phyloP scores from a whole-genome alignment of 2,329 filamentous ascomycete genomes.

The Pseudogymnoascus sp. region DNA sequence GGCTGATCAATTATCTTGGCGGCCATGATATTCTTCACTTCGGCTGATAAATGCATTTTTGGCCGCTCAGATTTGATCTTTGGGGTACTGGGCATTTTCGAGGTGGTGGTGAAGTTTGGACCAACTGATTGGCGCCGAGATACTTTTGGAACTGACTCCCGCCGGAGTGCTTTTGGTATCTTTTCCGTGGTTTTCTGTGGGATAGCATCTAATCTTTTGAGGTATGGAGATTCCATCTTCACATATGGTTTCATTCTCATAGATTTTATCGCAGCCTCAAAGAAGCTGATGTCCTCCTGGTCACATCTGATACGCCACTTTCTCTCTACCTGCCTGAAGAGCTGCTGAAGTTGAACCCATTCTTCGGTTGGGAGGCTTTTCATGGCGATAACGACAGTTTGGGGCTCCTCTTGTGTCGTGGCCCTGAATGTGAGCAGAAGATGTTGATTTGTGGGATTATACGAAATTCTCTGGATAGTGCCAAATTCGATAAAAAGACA shows the following conservation, averaged over 20 bases:
- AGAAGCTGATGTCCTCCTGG: neutral
- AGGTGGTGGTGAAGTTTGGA: neutral
- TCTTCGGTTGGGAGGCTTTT: neutral
- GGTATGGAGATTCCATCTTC: neutral
- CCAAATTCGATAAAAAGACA: neutral
- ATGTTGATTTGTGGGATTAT: neutral
- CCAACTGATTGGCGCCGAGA: neutral
- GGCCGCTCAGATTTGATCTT: neutral
- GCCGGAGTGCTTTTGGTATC: neutral
- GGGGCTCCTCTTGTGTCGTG: neutral
- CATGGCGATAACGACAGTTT: neutral
- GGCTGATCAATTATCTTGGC: neutral
- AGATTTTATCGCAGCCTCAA: neutral
- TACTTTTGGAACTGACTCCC: neutral
- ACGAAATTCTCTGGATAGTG: neutral
- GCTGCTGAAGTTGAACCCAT: neutral
- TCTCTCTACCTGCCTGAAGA: neutral
- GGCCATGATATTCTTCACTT: neutral
- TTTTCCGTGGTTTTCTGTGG: neutral
- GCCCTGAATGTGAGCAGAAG: neutral
- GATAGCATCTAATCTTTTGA: neutral
- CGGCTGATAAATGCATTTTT: neutral
- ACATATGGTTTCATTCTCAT: neutral
- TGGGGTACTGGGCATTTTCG: neutral
- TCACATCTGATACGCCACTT: neutral